Evolutionary conservation across 73 alveolate species (phyloP).

Genomic region (Tetrahymena elliotti): DNA sequence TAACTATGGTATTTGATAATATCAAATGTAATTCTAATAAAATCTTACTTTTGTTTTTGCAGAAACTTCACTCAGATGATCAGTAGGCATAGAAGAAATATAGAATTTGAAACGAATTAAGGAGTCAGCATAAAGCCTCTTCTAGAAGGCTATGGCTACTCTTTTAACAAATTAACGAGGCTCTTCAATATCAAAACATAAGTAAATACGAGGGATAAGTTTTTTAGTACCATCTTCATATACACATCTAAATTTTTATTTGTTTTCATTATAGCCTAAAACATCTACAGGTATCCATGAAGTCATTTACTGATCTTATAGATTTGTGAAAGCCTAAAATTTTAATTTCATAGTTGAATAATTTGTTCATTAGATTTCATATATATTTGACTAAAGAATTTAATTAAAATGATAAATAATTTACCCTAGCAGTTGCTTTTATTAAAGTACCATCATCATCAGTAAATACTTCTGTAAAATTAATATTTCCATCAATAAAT

Average conservation of each 20-base stretch:
- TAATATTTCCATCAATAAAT: background rate
- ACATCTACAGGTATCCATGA: conserved; percentile 7
- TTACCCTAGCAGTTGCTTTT: conserved; percentile 17
- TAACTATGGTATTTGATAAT: background rate
- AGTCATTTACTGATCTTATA: background rate
- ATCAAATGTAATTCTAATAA: background rate
- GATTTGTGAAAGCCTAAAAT: background rate
- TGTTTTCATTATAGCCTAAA: conserved; percentile 21
- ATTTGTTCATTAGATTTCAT: background rate
- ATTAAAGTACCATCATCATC: conserved; percentile 12
- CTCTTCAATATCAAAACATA: conserved; percentile 74
- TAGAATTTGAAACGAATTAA: conserved; percentile 61
- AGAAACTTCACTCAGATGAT: conserved; percentile 27
- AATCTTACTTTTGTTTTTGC: background rate
- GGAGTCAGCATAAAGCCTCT: conserved; percentile 52
- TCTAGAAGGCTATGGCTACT: conserved; percentile 54
- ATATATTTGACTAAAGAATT: background rate
- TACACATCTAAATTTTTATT: background rate
- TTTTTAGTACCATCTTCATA: background rate
- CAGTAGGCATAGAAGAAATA: conserved; percentile 43
- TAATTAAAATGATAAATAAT: background rate
- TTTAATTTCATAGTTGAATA: background rate
- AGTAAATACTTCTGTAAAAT: background rate
- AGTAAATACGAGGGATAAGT: background rate
- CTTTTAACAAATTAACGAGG: conserved; percentile 65